Conservation (phyloP, 2,329 filamentous ascomycete species). For the Aureobasidium melanogenum region DNA sequence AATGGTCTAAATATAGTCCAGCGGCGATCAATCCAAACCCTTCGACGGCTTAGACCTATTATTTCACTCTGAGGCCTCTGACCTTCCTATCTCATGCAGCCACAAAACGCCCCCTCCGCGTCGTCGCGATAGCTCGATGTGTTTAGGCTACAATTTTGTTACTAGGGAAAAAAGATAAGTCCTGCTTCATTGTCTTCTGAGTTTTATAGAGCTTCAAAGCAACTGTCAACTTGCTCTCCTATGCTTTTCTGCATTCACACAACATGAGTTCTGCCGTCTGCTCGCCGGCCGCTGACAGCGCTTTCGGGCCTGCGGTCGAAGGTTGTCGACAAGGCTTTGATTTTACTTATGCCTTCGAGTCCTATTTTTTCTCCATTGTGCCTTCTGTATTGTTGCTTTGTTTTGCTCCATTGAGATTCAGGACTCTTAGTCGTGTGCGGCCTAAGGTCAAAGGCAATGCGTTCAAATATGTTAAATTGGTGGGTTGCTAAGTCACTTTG, state of each 20-base stretch:
- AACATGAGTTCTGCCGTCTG: neutral
- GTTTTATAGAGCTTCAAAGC: neutral
- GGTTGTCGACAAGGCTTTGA: constrained; percentile 27
- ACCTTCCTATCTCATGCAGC: neutral
- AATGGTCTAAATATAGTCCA: neutral
- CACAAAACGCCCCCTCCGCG: neutral
- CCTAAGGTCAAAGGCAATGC: constrained; percentile 16
- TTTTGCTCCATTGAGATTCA: constrained; percentile 23
- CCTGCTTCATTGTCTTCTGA: neutral
- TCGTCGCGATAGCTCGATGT: neutral
- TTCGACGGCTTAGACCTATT: neutral
- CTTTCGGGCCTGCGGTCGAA: constrained; percentile 11
- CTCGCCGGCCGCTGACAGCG: constrained; percentile 1
- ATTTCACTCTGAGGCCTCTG: too few relatives aligned
- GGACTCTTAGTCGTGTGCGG: constrained; percentile 21
- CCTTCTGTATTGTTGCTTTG: constrained; percentile 25
- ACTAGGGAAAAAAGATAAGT: neutral
- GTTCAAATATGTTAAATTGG: constrained; percentile 11
- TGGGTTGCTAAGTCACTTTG: neutral
- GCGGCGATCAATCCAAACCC: neutral
- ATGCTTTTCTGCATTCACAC: neutral
- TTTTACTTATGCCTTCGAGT: constrained; percentile 30
- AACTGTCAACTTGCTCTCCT: too few relatives aligned
- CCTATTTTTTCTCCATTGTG: constrained; percentile 25
- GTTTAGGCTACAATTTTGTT: neutral